These are phyloP conservation scores for Hyaloscypha bicolor DNA, from an alignment of 495 filamentous ascomycete genomes.

Conservation along the genomic window DNA sequence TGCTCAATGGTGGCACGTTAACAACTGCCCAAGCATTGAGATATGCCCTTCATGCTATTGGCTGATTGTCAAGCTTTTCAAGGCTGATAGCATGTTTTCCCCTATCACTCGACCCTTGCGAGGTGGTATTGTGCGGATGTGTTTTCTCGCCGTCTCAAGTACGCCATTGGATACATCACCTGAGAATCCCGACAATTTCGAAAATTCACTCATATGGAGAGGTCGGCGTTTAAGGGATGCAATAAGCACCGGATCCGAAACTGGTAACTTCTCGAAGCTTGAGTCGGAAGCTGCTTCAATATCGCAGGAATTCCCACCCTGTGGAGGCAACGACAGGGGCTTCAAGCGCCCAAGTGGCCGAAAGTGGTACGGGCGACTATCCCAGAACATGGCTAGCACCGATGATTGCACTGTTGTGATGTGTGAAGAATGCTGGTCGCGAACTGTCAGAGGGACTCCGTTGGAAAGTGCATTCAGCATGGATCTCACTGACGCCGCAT, in stretches of 20 bases:
- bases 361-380: slow-evolving; percentile 20
- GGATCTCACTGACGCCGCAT: slow-evolving; percentile 18
- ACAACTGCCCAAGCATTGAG: slow-evolving; percentile 13
- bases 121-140: slow-evolving; percentile 17
- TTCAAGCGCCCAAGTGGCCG: slow-evolving; percentile 13
- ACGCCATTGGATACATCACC: slow-evolving; percentile 2
- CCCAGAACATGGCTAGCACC: neutral
- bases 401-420: slow-evolving; percentile 25
- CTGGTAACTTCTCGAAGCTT: neutral
- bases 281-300: slow-evolving; percentile 2
- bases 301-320: neutral
- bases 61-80: slow-evolving; percentile 6
- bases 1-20: slow-evolving; percentile 21
- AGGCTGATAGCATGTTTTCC: slow-evolving; percentile 12
- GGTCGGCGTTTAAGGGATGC: slow-evolving; percentile 8
- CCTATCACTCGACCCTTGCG: slow-evolving; percentile 11
- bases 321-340: slow-evolving; percentile 3
- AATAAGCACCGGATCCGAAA: slow-evolving; percentile 6
- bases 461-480: slow-evolving; percentile 4
- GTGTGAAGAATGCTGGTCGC: slow-evolving; percentile 23
- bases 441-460: slow-evolving; percentile 8
- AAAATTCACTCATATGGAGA: slow-evolving; percentile 12
- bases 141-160: slow-evolving; percentile 7
- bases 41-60: slow-evolving; percentile 22
- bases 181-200: slow-evolving; percentile 9